These are phyloP conservation scores for Spergularia marina DNA, from an alignment of 148 eudicot species.

Conservation along the genomic window DNA sequence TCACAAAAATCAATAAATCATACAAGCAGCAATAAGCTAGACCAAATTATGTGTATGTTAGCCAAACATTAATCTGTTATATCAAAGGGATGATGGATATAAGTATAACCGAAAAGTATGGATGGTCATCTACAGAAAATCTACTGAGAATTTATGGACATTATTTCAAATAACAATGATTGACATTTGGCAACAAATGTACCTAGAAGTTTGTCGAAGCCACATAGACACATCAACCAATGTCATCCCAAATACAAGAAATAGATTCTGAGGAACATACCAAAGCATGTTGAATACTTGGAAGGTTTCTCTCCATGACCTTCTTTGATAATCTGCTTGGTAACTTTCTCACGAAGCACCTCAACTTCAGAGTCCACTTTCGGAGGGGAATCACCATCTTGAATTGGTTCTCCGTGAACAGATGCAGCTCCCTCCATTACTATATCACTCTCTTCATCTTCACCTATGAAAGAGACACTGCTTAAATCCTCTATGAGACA, in stretches of 20 bases:
- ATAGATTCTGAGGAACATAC: conserved; percentile 28
- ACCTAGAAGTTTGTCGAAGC: not conserved
- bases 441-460: conserved; percentile 52
- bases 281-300: conserved; percentile 93
- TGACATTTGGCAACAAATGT: too few species aligned
- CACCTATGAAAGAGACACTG: conserved; percentile 31
- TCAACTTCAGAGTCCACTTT: conserved; percentile 64
- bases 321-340: conserved; percentile 82
- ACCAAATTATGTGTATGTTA: too few species aligned
- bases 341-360: conserved; percentile 80
- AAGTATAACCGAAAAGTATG: too few species aligned
- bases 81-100: too few species aligned
- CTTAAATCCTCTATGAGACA: not conserved
- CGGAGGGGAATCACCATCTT: conserved; percentile 66
- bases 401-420: conserved; percentile 61
- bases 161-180: too few species aligned
- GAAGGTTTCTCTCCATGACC: conserved; percentile 96
- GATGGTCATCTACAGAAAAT: too few species aligned
- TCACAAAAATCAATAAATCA: not conserved
- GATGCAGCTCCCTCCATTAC: conserved; percentile 59
- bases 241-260: not conserved
- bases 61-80: too few species aligned
- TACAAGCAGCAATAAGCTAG: too few species aligned
- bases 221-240: not conserved
- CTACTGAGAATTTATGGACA: too few species aligned